Base-by-base conservation (phyloP, 2,329 filamentous ascomycete species). In the Plenodomus biglobosus region DNA sequence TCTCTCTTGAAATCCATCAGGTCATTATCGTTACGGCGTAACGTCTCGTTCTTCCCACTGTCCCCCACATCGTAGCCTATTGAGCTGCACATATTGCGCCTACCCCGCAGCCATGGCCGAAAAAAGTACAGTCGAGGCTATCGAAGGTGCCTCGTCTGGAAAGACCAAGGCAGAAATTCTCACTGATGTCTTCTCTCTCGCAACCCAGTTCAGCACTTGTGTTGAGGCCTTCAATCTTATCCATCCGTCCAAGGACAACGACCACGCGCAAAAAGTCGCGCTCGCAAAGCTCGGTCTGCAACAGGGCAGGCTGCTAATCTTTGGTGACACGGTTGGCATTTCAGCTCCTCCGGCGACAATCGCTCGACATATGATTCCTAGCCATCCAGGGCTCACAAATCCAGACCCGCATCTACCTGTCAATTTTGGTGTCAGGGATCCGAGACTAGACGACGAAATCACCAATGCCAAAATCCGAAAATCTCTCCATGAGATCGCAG, bases 181-280 rank as follows among this genome's bases (percentile, higher is more conserved):
- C 27, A 64, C 64, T 22, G 70, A 73, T 44, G 73, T 75, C 34
- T 62, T 74, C 40, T 70, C 71, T 6, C 70, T 78, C 11, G 74
- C 75, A 19, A 71, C 64, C 21, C 69, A 76, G 24, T 78, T 78
- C 69, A 75, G 73, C 59, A 73, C 71, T 38, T 77, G 75, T 50
- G 75, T 77, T 37, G 76, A 78, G 56, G 73, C 73, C 19, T 77
- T 78, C 62, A 74, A 73, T 32, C 66, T 75, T 20, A 74, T 78
- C 46, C 72, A 76, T 46, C 72, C 74, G 1, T 62, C 65, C 40
- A 73, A 74, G 40, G 68, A 74, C 48, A 72, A 71, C 56, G 69
- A 75, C 35, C 71, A 69, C 48, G 64, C 66, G 13, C 75, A 78
- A 52, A 74, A 75, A 51, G 66, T 76, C 18, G 67, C 73, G 18